A percentile compares a stretch with the other conserved stretches of the same genome.
phyloP scores from a whole-genome alignment of 129 eudicot genomes.

The Arctium minus region DNA sequence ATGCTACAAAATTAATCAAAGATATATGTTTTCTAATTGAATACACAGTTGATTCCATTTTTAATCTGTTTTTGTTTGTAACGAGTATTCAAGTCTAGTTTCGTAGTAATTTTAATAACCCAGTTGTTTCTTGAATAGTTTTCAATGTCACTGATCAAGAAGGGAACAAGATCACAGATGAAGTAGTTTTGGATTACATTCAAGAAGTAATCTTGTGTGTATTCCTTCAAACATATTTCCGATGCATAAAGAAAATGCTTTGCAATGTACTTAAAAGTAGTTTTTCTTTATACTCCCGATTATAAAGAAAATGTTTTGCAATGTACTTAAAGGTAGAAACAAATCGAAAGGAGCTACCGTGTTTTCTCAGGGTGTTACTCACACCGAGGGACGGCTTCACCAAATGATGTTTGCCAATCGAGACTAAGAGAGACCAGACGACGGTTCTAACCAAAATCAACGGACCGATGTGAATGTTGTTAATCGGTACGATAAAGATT shows the following conservation, averaged over 20 bases:
- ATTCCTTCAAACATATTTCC: background rate
- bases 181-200: constrained; percentile 73
- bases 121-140: constrained; percentile 33
- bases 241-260: constrained; percentile 29
- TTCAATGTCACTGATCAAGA: constrained; percentile 93
- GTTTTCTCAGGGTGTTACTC: constrained; percentile 58
- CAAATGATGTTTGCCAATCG: constrained; percentile 96
- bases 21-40: no score
- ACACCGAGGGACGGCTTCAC: constrained; percentile 86
- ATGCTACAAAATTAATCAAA: no score
- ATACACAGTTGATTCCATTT: background rate
- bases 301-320: constrained; percentile 70
- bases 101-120: background rate
- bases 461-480: constrained; percentile 79
- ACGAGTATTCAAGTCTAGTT: background rate
- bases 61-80: background rate
- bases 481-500: constrained; percentile 86
- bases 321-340: constrained; percentile 79
- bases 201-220: constrained; percentile 53
- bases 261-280: no score
- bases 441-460: constrained; percentile 37
- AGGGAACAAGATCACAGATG: constrained; percentile 87
- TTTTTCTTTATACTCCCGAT: no score
- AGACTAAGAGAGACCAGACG: constrained; percentile 62
- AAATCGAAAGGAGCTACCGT: constrained; percentile 67